A percentile compares a stretch with the other conserved stretches of the same genome.
Evolutionary conservation across 495 filamentous ascomycete genomes (phyloP).

Genomic region (Aspergillus hancockii): DNA sequence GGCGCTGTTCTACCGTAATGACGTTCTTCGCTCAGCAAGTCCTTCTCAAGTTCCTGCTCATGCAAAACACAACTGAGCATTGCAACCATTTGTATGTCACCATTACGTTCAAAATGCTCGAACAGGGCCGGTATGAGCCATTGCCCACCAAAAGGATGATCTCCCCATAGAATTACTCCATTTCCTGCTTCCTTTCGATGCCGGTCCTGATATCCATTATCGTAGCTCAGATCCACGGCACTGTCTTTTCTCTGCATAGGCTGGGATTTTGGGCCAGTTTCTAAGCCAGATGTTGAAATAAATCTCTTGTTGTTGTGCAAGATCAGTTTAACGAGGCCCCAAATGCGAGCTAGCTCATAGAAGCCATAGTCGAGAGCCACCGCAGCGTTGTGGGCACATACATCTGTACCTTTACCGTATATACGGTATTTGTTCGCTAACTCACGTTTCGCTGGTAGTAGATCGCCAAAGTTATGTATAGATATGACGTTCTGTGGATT

Average conservation of each 20-base stretch:
- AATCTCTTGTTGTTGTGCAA: slow-evolving; percentile 70
- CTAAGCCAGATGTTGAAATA: slow-evolving; percentile 47
- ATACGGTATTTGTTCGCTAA: slow-evolving; percentile 79
- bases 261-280: slow-evolving; percentile 54
- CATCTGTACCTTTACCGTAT: slow-evolving; percentile 75
- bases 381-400: slow-evolving; percentile 79
- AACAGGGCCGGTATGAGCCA: slow-evolving; percentile 69
- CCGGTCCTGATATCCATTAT: slow-evolving; percentile 19
- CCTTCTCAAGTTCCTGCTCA: slow-evolving; percentile 51
- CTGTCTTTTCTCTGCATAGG: slow-evolving; percentile 32
- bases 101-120: slow-evolving; percentile 73
- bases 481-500: slow-evolving; percentile 59
- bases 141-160: slow-evolving; percentile 73
- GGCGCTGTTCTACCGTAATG: slow-evolving; percentile 20
- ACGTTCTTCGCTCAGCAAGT: slow-evolving; percentile 8
- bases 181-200: slow-evolving; percentile 21
- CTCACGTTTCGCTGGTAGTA: slow-evolving; percentile 73
- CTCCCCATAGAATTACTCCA: slow-evolving; percentile 79
- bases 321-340: slow-evolving; percentile 77
- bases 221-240: slow-evolving; percentile 36
- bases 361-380: slow-evolving; percentile 75
- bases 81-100: slow-evolving; percentile 89
- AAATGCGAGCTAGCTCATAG: slow-evolving; percentile 76
- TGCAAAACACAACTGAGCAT: slow-evolving; percentile 90
- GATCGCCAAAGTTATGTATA: slow-evolving; percentile 64